phyloP scores from a whole-genome alignment of 2,329 filamentous ascomycete species.

The Verticillium longisporum region DNA sequence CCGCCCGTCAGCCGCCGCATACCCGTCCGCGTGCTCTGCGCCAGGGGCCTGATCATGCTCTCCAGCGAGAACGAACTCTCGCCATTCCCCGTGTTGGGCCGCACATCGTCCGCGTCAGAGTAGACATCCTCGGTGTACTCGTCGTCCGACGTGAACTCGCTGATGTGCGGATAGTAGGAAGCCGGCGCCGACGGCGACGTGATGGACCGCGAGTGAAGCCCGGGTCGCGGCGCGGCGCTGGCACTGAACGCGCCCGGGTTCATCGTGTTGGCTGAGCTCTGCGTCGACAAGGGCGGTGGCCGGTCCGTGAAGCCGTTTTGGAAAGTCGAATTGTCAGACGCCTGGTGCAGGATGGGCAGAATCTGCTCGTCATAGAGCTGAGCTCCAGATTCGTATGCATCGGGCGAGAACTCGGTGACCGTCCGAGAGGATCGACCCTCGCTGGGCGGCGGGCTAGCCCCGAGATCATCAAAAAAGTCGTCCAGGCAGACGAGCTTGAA shows the following conservation, averaged over 20 bases:
- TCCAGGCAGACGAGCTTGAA: conserved; percentile 72
- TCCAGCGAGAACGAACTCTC: conserved; percentile 50
- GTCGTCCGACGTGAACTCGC: conserved; percentile 67
- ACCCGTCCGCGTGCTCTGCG: conserved; percentile 49
- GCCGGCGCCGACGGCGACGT: conserved; percentile 67
- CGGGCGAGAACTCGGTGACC: conserved; percentile 57
- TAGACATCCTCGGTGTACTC: conserved; percentile 68
- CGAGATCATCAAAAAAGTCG: conserved; percentile 72
- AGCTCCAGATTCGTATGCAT: conserved; percentile 66
- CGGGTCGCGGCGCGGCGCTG: conserved; percentile 47
- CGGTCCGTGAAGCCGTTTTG: conserved; percentile 83
- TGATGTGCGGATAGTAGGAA: conserved; percentile 46
- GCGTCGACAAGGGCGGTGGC: conserved; percentile 52
- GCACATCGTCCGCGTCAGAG: conserved; percentile 67
- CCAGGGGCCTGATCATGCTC: conserved; percentile 53
- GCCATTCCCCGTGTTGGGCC: conserved; percentile 29
- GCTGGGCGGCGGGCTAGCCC: conserved; percentile 50
- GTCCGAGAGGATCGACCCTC: conserved; percentile 57
- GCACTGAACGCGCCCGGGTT: conserved; percentile 52
- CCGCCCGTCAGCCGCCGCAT: conserved; percentile 58
- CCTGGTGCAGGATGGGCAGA: conserved; percentile 81
- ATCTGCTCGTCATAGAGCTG: conserved; percentile 91
- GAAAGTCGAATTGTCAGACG: conserved; percentile 71
- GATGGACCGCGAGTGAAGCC: conserved; percentile 72
- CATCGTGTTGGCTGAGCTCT: conserved; percentile 51